Base-by-base conservation (phyloP, 2,329 filamentous ascomycete genomes). In the Cercospora beticola region DNA sequence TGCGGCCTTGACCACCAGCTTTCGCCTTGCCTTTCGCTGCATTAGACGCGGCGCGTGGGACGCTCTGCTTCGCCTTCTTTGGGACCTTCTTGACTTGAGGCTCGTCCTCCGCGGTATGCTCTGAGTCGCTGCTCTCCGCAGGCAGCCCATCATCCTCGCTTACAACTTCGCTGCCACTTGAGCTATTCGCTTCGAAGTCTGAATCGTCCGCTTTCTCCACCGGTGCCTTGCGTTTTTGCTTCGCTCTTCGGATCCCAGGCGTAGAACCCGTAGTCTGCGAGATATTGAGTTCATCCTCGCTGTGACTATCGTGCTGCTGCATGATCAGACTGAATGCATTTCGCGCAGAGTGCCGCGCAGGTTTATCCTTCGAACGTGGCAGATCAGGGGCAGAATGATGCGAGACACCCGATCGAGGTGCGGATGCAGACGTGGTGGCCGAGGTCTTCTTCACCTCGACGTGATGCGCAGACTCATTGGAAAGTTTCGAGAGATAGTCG, bases 251-350 rank as follows among this genome's bases (percentile, higher is more conserved):
- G 46, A 9, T n/a, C n/a, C n/a, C 14, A 5, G n/a, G 8, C n/a
- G 1, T 28, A 12, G 10, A 18, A 31, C 9, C n/a, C 31, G 18
- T 18, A 18, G n/a, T 33, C 1, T 10, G 14, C 5, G 49, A 26
- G 21, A 21, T 18, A 2, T n/a, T 52, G 36, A 61, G 16, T 14
- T 66, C 57, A 54, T 66, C 57, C 30, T 40, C 40, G 5, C 56
- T 54, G 10, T 56, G n/a, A 3, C 49, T 52, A 12, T 46, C 23
- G 23, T 9, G 2, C 12, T 52, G 28, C 14, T 18, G 16, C 30
- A 57, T 58, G 2, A 64, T 64, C n/a, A 64, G 1, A 31, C 49
- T 64, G 62, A 56, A 57, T 16, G 62, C 62, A 5, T 58, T 31
- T 5, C 46, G 14, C 12, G 28, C 18, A 6, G 46, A 23, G 6